phyloP scores from a whole-genome alignment of 2,329 filamentous ascomycete genomes.

The Phaeosphaeriaceae sp. region DNA sequence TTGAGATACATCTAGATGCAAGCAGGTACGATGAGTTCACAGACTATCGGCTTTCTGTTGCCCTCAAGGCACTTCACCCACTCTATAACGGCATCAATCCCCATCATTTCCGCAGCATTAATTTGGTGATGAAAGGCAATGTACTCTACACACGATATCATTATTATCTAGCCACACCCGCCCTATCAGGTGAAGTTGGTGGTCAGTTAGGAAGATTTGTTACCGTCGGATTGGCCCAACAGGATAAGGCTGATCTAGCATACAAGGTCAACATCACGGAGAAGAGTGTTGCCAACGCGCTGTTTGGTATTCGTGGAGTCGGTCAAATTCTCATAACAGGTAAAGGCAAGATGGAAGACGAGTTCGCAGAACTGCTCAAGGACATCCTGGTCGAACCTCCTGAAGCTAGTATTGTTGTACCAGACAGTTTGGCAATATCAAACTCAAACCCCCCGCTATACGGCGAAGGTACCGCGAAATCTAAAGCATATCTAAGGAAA shows the following conservation, averaged over 20 bases:
- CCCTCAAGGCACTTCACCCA: slow-evolving; percentile 19
- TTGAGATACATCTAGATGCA: slow-evolving; percentile 17
- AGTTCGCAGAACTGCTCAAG: slow-evolving; percentile 8
- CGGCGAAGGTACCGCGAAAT: not conserved
- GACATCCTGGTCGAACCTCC: not conserved
- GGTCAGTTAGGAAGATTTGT: not conserved
- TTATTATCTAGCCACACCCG: slow-evolving; percentile 12
- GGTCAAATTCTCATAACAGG: slow-evolving; percentile 12
- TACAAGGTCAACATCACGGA: slow-evolving; percentile 17
- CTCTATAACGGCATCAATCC: slow-evolving; percentile 7
- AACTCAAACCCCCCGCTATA: not conserved
- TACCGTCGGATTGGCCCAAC: not conserved
- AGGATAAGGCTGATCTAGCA: slow-evolving; percentile 7
- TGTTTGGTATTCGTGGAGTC: slow-evolving; percentile 24
- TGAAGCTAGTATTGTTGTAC: not conserved
- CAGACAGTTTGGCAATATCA: not conserved
- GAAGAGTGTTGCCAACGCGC: slow-evolving; percentile 16
- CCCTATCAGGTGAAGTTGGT: slow-evolving; percentile 1
- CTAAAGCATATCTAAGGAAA: not conserved
- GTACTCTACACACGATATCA: slow-evolving; percentile 9
- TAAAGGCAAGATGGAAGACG: slow-evolving; percentile 3
- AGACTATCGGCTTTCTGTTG: slow-evolving; percentile 20
- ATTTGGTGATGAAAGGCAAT: slow-evolving; percentile 10
- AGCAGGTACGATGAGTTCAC: slow-evolving; percentile 7
- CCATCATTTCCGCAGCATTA: slow-evolving; percentile 11